Base-by-base conservation (phyloP, 208 protist species). In the Acanthamoeba castellanii region DNA sequence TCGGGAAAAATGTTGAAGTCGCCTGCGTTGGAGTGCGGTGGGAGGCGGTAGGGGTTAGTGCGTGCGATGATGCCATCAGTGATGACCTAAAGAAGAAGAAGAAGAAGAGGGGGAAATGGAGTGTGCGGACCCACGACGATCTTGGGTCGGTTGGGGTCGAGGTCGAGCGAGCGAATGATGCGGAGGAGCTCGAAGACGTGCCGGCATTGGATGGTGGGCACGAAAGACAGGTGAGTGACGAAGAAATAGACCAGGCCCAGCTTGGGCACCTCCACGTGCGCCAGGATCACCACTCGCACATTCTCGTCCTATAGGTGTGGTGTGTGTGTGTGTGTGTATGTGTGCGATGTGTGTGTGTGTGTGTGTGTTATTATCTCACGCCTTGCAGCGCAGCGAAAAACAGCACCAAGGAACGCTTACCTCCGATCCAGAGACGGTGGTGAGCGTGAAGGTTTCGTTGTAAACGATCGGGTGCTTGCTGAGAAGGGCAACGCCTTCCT, bases 211-310 rank as follows among this genome's bases (percentile, higher is more conserved):
- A 52, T 34, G 20, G 14, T 5, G 18, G 32, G 72, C 72, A 82
- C 72, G 72, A 82, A 82, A 5, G 72, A 82, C 27, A 82, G 72
- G 25, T 82, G 72, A 0, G 72, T 82, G 22, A 82, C 72, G 37
- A 82, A 82, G 72, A 82, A 82, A 22, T 82, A 82, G 37, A 82
- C 72, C 32, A 82, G 72, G 7, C 72, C 72, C 8, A 82, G 37
- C 42, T 52, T 82, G 20, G 72, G 72, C 72, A 82, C 72, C 8
- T 55, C 11, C 37, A 82, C 42, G 37, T 82, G 72, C 5, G 72
- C 72, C 18, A 82, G 72, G 22, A 82, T 42, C 18, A 82, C 37
- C 37, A 82, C 72, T 9, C 72, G 32, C 72, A 82, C 72, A 16
- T 82, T 82, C 6, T 6, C 14, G 22, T 82, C 72, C 72, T 78